Evolutionary conservation across 1,139 yeast species (phyloP), one percentile per base, ranked within the genome.

Genomic region (Geotrichum fermentans): DNA sequence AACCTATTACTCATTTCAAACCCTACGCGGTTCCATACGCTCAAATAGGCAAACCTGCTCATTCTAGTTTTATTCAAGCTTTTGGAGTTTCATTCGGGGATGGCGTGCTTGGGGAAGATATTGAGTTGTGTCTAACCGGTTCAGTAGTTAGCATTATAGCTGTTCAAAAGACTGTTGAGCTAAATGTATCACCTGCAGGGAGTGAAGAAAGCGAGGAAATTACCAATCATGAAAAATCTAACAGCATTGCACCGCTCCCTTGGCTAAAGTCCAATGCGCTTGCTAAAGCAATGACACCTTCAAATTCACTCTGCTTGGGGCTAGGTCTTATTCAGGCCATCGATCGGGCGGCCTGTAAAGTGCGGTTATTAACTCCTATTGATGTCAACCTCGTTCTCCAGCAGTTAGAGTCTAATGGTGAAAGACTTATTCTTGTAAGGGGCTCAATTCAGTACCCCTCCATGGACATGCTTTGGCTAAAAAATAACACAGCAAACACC

Each of bases 401-500:
- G 21, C 40, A 36, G 20, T 50, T 52, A 20, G 52, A 64, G 17
- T 39, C 39, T 4, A 41, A 39, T 21, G 38, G 10, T 41, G 55
- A 40, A 49, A 53, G 36, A 42, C 35, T 81, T 43, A 52, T 83
- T 0, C 52, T 87, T 0, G 73, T 79, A 0, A 74, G 87, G 55
- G 94, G 94, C 1, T 76, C 80, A 38, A 78, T 88, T 1, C 86
- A 80, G 44, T 62, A 77, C 2, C 84, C 85, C 0, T 32, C 29
- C 8, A 60, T 74, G n/a, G 71, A 70, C 65, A 77, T 69, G 53
- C 50, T 71, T 5, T 67, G 67, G 56, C 56, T 57, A 35, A n/a
- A 17, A n/a, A 45, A 32, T 22, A 32, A 28, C 21, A 14, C 41
- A 11, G 17, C 2, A 8, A 13, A 24, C 8, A 35, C 7, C 4